phyloP scores from a whole-genome alignment of 2,329 filamentous ascomycete genomes.

The Chaetothyriales sp. region DNA sequence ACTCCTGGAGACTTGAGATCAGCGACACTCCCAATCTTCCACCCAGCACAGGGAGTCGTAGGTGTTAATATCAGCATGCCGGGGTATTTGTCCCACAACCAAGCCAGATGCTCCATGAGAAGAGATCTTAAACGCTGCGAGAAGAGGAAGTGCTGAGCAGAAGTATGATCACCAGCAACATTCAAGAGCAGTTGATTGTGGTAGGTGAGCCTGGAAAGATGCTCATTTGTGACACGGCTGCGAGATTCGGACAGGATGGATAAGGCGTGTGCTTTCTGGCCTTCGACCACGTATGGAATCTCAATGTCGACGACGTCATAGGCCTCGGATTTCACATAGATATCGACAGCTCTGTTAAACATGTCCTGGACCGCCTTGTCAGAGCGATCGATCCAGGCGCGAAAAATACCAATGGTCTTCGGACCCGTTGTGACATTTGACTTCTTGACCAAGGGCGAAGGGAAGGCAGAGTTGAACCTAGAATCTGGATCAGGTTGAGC shows the following conservation, averaged over 20 bases:
- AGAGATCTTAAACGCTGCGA: slow-evolving; percentile 59
- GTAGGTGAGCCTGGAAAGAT: slow-evolving; percentile 19
- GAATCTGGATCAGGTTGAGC: slow-evolving; percentile 49
- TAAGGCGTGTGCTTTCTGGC: slow-evolving; percentile 60
- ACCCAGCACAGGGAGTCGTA: slow-evolving; percentile 60
- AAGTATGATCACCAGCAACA: slow-evolving; percentile 44
- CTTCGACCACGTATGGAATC: slow-evolving; percentile 48
- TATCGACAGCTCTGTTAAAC: slow-evolving; percentile 47
- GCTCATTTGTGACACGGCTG: slow-evolving; percentile 33
- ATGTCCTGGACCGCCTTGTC: slow-evolving; percentile 46
- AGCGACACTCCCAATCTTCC: slow-evolving; percentile 50
- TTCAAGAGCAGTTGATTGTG: slow-evolving; percentile 42
- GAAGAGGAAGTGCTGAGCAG: slow-evolving; percentile 54
- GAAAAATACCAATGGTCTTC: slow-evolving; percentile 56
- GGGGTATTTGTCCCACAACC: slow-evolving; percentile 54
- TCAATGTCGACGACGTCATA: slow-evolving; percentile 34
- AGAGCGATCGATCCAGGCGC: slow-evolving; percentile 54
- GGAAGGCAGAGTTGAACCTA: slow-evolving; percentile 36
- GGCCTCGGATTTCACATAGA: slow-evolving; percentile 27
- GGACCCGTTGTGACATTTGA: slow-evolving; percentile 23
- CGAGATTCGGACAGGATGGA: slow-evolving; percentile 62
- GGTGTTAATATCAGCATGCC: slow-evolving; percentile 67
- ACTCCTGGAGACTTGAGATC: slow-evolving; percentile 46
- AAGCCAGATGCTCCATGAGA: slow-evolving; percentile 63
- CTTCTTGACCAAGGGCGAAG: slow-evolving; percentile 31